Percentiles rank a stretch among this genome's conserved stretches.
Conservation (phyloP, 495 filamentous ascomycete species). For the Cudoniella acicularis region DNA sequence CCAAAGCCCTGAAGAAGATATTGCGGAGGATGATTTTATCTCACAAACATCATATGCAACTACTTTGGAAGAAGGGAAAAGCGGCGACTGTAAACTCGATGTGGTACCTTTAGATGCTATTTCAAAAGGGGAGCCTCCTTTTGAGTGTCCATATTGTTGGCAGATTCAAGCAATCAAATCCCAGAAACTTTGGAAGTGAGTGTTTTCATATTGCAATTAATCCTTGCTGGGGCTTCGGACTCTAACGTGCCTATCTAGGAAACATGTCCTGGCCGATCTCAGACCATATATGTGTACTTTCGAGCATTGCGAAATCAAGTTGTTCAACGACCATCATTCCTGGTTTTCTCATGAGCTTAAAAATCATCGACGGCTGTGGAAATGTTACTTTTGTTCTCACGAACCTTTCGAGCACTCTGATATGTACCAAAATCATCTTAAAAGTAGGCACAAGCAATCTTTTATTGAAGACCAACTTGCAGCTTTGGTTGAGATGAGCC, state of each 20-base stretch:
- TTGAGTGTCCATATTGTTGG: slow-evolving; percentile 35
- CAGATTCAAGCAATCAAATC: slow-evolving; percentile 21
- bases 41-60: slow-evolving; percentile 20
- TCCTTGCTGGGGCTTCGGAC: too few species aligned
- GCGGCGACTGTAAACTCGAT: neutral
- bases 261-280: slow-evolving; percentile 30
- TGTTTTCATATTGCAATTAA: too few species aligned
- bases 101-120: slow-evolving; percentile 10
- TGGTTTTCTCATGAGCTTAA: slow-evolving; percentile 17
- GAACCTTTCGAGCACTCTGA: neutral
- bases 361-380: slow-evolving; percentile 10
- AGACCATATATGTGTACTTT: slow-evolving; percentile 29
- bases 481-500: slow-evolving; percentile 2
- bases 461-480: slow-evolving; percentile 3
- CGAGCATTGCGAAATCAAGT: slow-evolving; percentile 6
- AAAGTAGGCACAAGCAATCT: neutral
- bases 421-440: neutral
- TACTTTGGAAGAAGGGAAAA: slow-evolving; percentile 3
- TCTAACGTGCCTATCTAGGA: slow-evolving; percentile 13
- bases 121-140: slow-evolving; percentile 11
- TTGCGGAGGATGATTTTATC: neutral
- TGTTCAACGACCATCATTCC: slow-evolving; percentile 6
- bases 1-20: neutral
- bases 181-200: slow-evolving; percentile 32
- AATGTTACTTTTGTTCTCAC: slow-evolving; percentile 13